These are phyloP conservation scores for Teunomyces tritomae DNA, from an alignment of 805 yeast genomes.

Conservation along the genomic window DNA sequence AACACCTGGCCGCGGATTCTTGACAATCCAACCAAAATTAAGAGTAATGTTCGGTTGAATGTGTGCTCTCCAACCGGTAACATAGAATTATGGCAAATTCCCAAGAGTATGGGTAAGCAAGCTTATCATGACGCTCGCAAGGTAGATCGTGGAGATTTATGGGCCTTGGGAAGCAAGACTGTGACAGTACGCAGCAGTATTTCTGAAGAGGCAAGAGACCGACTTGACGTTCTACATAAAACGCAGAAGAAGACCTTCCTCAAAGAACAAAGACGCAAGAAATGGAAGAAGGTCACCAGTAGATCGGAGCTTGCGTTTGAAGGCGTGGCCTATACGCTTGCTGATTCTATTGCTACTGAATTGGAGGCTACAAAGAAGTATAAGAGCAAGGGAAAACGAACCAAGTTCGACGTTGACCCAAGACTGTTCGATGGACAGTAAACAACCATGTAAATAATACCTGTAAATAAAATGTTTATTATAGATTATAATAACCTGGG, in stretches of 20 bases:
- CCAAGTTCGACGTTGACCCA: slow-evolving; percentile 22
- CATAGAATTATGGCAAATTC: slow-evolving; percentile 83
- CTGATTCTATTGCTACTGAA: slow-evolving; percentile 28
- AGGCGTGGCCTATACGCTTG: slow-evolving; percentile 23
- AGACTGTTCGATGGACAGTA: slow-evolving; percentile 8
- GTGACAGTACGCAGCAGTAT: slow-evolving; percentile 29
- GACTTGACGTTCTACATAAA: slow-evolving; percentile 34
- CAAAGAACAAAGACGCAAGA: slow-evolving; percentile 34
- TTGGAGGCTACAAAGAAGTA: slow-evolving; percentile 34
- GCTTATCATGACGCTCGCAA: slow-evolving; percentile 90
- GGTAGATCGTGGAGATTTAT: slow-evolving; percentile 76
- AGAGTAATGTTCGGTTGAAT: slow-evolving; percentile 77
- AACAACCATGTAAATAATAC: slow-evolving; percentile 2
- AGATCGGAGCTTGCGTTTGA: slow-evolving; percentile 24
- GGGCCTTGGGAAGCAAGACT: slow-evolving; percentile 56
- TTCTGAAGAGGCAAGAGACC: slow-evolving; percentile 28
- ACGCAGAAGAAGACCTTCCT: slow-evolving; percentile 37
- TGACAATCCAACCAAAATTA: slow-evolving; percentile 68
- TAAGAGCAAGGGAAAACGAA: slow-evolving; percentile 28
- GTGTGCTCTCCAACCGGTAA: slow-evolving; percentile 78
- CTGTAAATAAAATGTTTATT: slow-evolving; percentile 3
- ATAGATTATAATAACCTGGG: slow-evolving; percentile 3
- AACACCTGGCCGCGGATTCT: slow-evolving; percentile 67
- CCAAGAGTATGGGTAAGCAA: slow-evolving; percentile 71
- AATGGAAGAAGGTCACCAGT: slow-evolving; percentile 31